A percentile compares a stretch with the other conserved stretches of the same genome.
Evolutionary conservation across 2,329 filamentous ascomycete species (phyloP).

Genomic region (Fusarium austroafricanum): DNA sequence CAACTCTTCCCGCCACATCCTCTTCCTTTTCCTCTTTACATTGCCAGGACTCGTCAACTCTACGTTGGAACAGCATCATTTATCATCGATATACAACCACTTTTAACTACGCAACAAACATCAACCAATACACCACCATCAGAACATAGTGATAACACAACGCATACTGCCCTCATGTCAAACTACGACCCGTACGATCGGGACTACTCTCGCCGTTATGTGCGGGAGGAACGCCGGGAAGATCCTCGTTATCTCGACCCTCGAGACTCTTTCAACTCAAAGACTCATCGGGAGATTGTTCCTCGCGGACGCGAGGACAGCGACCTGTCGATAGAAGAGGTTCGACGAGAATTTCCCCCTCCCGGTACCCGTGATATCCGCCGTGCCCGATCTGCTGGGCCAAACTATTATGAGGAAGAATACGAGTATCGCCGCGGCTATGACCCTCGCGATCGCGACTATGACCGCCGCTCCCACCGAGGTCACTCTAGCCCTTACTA

Average conservation of each 20-base stretch:
- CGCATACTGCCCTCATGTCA: slow-evolving; percentile 48
- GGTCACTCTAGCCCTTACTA: slow-evolving; percentile 62
- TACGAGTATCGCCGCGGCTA: slow-evolving; percentile 62
- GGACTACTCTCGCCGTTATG: slow-evolving; percentile 63
- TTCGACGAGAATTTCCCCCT: slow-evolving; percentile 85
- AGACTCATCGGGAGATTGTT: slow-evolving; percentile 64
- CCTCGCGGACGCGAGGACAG: slow-evolving; percentile 76
- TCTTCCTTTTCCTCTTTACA: slow-evolving; percentile 23
- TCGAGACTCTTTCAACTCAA: slow-evolving; percentile 61
- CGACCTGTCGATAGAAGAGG: slow-evolving; percentile 81
- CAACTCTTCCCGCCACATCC: slow-evolving; percentile 22
- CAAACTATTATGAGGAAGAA: slow-evolving; percentile 67
- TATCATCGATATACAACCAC: not conserved
- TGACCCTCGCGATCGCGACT: slow-evolving; percentile 57
- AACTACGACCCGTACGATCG: slow-evolving; percentile 68
- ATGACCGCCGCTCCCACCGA: slow-evolving; percentile 59
- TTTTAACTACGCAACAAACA: slow-evolving; percentile 1
- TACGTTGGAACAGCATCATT: not conserved
- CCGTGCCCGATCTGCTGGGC: slow-evolving; percentile 73
- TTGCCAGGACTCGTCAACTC: slow-evolving; percentile 13
- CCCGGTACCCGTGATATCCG: slow-evolving; percentile 66
- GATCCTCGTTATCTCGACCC: slow-evolving; percentile 66
- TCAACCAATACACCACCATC: slow-evolving; percentile 1
- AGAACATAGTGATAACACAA: slow-evolving; percentile 5
- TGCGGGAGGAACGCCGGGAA: slow-evolving; percentile 65